These are phyloP conservation scores for Tuber melanosporum DNA, from an alignment of 495 filamentous ascomycete species.

Conservation along the genomic window DNA sequence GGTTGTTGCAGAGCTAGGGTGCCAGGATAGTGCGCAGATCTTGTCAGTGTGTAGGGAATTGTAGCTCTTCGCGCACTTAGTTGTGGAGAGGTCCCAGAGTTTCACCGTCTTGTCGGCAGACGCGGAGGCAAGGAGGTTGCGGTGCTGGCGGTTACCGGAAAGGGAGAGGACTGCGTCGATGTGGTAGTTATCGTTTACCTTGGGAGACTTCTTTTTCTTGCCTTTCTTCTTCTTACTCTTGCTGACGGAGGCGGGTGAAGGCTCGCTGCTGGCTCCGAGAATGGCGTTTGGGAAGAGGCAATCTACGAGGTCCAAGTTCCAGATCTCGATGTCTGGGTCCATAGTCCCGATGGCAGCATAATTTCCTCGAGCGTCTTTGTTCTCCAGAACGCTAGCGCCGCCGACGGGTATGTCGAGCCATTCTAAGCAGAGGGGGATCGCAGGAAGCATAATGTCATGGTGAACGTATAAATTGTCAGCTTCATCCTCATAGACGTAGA, in stretches of 20 bases:
- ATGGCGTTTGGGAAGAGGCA: conserved; percentile 97
- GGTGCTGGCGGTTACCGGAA: conserved; percentile 81
- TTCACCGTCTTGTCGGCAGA: conserved; percentile 97
- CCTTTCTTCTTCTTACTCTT: conserved; percentile 62
- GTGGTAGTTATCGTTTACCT: conserved; percentile 85
- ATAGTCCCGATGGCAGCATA: conserved; percentile 94
- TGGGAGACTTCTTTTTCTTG: conserved; percentile 76
- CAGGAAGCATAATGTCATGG: conserved; percentile 98
- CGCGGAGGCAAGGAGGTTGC: conserved; percentile 89
- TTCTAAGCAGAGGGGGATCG: conserved; percentile 89
- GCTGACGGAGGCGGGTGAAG: conserved; percentile 44
- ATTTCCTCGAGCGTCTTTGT: conserved; percentile 60
- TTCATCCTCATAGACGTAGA: conserved; percentile 93
- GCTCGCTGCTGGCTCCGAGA: conserved; percentile 70
- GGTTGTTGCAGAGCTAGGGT: conserved; percentile 75
- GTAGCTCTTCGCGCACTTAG: conserved; percentile 91
- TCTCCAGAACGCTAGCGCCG: conserved; percentile 50
- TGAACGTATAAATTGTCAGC: conserved; percentile 97
- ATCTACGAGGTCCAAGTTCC: conserved; percentile 92
- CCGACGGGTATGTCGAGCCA: conserved; percentile 87
- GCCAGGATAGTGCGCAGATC: conserved; percentile 91
- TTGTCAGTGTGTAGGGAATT: conserved; percentile 81
- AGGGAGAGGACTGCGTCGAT: conserved; percentile 88
- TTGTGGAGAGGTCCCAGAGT: conserved; percentile 89
- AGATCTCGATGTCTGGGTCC: conserved; percentile 97